Evolutionary conservation across 2,329 filamentous ascomycete genomes (phyloP).

Genomic region (Microdochium nivale): DNA sequence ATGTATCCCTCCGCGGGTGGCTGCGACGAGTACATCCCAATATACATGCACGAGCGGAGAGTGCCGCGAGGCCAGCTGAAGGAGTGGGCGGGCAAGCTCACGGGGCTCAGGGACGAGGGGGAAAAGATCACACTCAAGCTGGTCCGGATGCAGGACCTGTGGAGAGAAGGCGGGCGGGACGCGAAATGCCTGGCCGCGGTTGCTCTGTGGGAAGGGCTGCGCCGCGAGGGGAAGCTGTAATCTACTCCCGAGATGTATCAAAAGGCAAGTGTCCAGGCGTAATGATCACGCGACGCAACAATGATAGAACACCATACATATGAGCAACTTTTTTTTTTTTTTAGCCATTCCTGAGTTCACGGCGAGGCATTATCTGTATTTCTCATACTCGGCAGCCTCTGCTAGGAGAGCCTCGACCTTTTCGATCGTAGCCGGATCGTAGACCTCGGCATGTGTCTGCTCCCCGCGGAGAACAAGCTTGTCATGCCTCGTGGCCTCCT

Average conservation of each 20-base stretch:
- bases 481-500: conserved; percentile 54
- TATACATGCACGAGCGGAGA: conserved; percentile 47
- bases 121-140: conserved; percentile 56
- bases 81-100: conserved; percentile 49
- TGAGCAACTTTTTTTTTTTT: neutral
- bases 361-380: conserved; percentile 19
- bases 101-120: conserved; percentile 46
- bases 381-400: conserved; percentile 57
- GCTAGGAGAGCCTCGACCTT: conserved; percentile 57
- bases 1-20: conserved; percentile 51
- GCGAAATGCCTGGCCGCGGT: conserved; percentile 51
- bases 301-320: neutral
- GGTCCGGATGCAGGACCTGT: conserved; percentile 46
- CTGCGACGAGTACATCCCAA: conserved; percentile 51
- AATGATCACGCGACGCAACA: too few relatives aligned
- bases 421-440: conserved; percentile 57
- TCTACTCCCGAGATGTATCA: too few relatives aligned
- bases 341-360: neutral
- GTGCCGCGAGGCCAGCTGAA: conserved; percentile 39
- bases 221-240: conserved; percentile 34
- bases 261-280: too few relatives aligned
- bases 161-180: conserved; percentile 48
- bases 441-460: conserved; percentile 63
- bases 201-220: conserved; percentile 49
- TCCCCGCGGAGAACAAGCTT: conserved; percentile 65